Percentiles rank a stretch among this genome's conserved stretches.
Evolutionary conservation across 139 green algal species (phyloP).

Genomic region (Coccomyxa sp.): DNA sequence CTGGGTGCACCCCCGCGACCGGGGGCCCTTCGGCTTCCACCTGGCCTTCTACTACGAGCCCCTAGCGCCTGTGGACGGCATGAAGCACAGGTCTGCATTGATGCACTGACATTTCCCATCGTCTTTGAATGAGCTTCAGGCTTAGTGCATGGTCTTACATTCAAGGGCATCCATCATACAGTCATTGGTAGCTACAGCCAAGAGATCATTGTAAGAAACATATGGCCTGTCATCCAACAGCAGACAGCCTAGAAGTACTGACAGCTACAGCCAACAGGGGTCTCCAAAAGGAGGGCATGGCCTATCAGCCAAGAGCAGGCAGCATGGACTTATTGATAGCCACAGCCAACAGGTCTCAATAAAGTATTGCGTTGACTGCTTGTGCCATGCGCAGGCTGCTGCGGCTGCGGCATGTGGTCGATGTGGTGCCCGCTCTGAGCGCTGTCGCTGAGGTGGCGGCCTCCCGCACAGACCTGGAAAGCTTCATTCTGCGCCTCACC

Average conservation of each 20-base stretch:
- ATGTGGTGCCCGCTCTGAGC: conserved; percentile 38
- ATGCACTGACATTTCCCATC: background rate
- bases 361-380: conserved; percentile 1
- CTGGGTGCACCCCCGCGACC: conserved; percentile 45
- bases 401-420: conserved; percentile 39
- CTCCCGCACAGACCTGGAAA: conserved; percentile 6
- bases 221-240: background rate
- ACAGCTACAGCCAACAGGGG: no score
- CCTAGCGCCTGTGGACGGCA: conserved; percentile 11
- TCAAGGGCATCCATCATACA: background rate
- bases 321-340: background rate
- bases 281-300: background rate
- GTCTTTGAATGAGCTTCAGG: background rate
- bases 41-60: conserved; percentile 53
- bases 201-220: background rate
- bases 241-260: background rate
- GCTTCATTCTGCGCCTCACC: conserved; percentile 28
- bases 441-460: conserved; percentile 27
- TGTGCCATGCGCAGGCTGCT: conserved; percentile 28
- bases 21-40: conserved; percentile 34
- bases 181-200: background rate
- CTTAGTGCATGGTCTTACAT: background rate
- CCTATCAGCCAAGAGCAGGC: no score
- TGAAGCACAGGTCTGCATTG: conserved; percentile 12
- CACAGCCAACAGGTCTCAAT: background rate